A percentile compares a stretch with the other conserved stretches of the same genome.
Evolutionary conservation across 2,329 filamentous ascomycete species (phyloP).

Genomic region (Pestalotiopsis fici): DNA sequence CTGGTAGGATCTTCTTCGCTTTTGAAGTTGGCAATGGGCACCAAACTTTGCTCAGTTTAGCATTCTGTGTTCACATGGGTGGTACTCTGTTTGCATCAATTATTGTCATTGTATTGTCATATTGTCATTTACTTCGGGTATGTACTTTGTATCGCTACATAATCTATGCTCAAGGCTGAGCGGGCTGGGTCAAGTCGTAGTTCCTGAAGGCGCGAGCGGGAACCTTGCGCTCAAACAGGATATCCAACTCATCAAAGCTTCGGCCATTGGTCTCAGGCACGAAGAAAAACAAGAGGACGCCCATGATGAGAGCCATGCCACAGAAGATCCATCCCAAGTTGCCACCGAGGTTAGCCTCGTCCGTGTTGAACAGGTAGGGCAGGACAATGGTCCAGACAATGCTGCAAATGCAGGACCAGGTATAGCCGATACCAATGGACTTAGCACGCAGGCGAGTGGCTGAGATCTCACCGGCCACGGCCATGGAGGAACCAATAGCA

Average conservation of each 20-base stretch:
- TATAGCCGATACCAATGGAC: slow-evolving; percentile 5
- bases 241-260: slow-evolving; percentile 45
- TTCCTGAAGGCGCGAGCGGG: slow-evolving; percentile 23
- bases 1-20: too few relatives aligned
- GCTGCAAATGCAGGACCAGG: not conserved
- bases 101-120: too few relatives aligned
- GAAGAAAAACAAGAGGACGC: slow-evolving; percentile 28
- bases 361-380: slow-evolving; percentile 11
- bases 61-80: too few relatives aligned
- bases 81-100: too few relatives aligned
- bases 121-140: not conserved
- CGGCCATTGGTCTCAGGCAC: slow-evolving; percentile 41
- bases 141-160: not conserved
- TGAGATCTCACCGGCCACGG: slow-evolving; percentile 7
- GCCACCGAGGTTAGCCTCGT: slow-evolving; percentile 9
- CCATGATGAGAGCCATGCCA: slow-evolving; percentile 1
- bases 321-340: slow-evolving; percentile 9
- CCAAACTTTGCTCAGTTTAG: too few relatives aligned
- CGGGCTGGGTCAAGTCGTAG: slow-evolving; percentile 8
- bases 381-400: slow-evolving; percentile 8
- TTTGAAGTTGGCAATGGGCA: too few relatives aligned
- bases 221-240: slow-evolving; percentile 36
- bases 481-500: slow-evolving; percentile 17
- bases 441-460: slow-evolving; percentile 5
- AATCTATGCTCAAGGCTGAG: not conserved